These are phyloP conservation scores for Panicum miliaceum DNA, from an alignment of 176 grass and related monocot species.

Conservation along the genomic window DNA sequence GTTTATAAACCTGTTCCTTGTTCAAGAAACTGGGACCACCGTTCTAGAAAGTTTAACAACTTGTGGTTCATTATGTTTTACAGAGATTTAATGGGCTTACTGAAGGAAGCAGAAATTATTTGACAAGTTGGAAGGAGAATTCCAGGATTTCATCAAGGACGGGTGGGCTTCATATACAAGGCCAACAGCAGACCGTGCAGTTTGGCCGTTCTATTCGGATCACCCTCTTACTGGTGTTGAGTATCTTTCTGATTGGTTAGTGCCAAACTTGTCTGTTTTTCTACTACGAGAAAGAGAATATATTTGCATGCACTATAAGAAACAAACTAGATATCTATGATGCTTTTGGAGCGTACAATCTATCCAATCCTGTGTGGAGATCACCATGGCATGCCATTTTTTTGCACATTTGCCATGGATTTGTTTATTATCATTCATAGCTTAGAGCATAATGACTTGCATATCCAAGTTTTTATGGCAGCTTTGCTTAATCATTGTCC, in stretches of 20 bases:
- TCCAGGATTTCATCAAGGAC: conserved; percentile 40
- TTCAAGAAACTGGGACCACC: background rate
- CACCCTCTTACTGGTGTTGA: conserved; percentile 78
- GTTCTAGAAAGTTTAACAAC: background rate
- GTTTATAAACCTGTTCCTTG: background rate
- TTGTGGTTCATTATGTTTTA: conserved; percentile 21
- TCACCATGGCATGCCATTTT: background rate
- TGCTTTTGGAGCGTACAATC: background rate
- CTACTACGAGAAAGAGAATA: background rate
- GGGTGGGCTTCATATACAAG: conserved; percentile 54
- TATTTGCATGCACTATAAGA: background rate
- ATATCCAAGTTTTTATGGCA: background rate
- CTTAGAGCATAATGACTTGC: conserved; percentile 1
- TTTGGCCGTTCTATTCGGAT: conserved; percentile 61
- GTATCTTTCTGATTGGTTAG: conserved; percentile 91
- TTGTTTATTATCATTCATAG: conserved; percentile 13
- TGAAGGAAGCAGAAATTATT: conserved; percentile 67
- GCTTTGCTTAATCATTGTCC: background rate
- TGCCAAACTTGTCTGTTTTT: conserved; percentile 36
- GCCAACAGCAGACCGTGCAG: conserved; percentile 55
- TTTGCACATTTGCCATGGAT: background rate
- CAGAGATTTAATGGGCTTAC: conserved; percentile 62
- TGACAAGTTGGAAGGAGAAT: conserved; percentile 60
- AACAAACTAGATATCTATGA: background rate
- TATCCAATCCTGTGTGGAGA: background rate